phyloP scores from a whole-genome alignment of 139 green algal species.

The Gonium pectorale region DNA sequence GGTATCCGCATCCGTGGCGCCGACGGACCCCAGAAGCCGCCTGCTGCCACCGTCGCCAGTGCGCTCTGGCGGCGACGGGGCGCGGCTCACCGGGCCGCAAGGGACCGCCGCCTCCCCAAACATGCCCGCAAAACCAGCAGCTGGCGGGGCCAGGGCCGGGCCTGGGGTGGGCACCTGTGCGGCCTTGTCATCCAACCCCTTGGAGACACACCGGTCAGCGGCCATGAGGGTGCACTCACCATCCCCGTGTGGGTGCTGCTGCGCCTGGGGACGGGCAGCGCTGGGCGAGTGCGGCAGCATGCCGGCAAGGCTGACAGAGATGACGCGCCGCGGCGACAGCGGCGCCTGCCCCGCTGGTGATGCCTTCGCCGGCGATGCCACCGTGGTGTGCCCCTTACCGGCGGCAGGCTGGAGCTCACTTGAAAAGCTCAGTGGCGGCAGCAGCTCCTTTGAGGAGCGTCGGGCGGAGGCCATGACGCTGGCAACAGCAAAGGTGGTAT shows the following conservation, averaged over 20 bases:
- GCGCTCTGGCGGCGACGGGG: neutral
- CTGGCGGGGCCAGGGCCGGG: neutral
- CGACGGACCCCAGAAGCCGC: no score
- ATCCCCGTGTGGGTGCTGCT: neutral
- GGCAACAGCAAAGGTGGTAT: no score
- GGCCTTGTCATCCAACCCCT: neutral
- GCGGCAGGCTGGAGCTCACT: no score
- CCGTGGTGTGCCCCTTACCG: no score
- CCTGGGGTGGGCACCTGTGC: neutral
- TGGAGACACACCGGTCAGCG: neutral
- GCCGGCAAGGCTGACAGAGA: constrained; percentile 9
- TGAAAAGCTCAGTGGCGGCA: no score
- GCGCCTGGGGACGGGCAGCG: neutral
- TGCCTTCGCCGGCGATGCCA: neutral
- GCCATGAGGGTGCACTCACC: neutral
- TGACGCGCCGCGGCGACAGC: neutral
- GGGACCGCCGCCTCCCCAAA: neutral
- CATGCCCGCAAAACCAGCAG: no score
- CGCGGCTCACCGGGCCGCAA: neutral
- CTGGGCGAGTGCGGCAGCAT: neutral
- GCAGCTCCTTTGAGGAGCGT: no score
- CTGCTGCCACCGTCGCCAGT: no score
- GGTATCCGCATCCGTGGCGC: no score
- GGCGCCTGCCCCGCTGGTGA: neutral
- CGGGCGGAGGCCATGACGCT: no score